phyloP scores from a whole-genome alignment of 1,284 basidiomycete genomes.

The Fomitopsis palustris region DNA sequence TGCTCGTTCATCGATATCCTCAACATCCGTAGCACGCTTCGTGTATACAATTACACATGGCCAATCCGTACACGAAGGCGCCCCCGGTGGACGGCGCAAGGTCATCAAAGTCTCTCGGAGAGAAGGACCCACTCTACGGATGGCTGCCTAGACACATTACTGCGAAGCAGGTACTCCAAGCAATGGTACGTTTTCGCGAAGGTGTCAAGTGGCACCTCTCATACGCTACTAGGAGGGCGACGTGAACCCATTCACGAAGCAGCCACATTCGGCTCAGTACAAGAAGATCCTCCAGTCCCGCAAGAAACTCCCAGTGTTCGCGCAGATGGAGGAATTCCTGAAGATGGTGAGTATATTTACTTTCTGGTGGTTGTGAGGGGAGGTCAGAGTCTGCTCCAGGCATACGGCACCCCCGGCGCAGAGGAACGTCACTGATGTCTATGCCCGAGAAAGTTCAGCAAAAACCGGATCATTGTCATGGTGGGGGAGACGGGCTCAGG shows the following conservation, averaged over 20 bases:
- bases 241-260: conserved; percentile 86
- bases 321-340: conserved; percentile 92
- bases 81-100: conserved; percentile 13
- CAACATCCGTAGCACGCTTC: too few relatives aligned
- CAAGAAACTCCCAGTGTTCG: conserved; percentile 88
- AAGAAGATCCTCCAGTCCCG: conserved; percentile 83
- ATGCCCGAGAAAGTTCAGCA: conserved; percentile 57
- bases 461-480: conserved; percentile 92
- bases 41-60: too few relatives aligned
- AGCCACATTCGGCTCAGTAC: conserved; percentile 77
- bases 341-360: conserved; percentile 62
- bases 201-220: neutral
- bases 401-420: conserved; percentile 15
- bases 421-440: conserved; percentile 30
- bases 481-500: conserved; percentile 98
- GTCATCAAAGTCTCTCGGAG: conserved; percentile 5
- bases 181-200: conserved; percentile 35
- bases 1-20: too few relatives aligned
- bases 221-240: conserved; percentile 62
- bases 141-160: conserved; percentile 56
- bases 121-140: conserved; percentile 47
- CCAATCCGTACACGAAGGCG: conserved; percentile 23
- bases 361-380: conserved; percentile 29
- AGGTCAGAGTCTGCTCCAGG: conserved; percentile 32
- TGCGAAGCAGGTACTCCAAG: conserved; percentile 25